phyloP scores from a whole-genome alignment of 805 yeast genomes.

The Saturnispora kantuleensis region DNA sequence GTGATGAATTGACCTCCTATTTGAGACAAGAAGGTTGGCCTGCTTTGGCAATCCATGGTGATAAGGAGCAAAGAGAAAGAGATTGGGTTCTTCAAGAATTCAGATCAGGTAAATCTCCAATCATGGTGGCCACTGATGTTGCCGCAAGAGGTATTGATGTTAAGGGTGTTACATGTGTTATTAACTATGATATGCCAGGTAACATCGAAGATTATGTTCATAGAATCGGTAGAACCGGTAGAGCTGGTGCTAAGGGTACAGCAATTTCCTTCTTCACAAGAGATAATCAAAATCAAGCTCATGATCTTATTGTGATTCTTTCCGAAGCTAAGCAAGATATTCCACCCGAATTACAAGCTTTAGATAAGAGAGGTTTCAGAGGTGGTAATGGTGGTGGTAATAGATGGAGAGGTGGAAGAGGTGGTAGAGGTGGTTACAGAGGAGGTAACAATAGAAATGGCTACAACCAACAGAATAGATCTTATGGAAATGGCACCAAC shows the following conservation, averaged over 20 bases:
- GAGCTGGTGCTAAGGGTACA: slow-evolving; percentile 95
- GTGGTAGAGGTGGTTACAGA: slow-evolving; percentile 40
- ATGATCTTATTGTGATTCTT: slow-evolving; percentile 80
- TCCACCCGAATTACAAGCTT: slow-evolving; percentile 69
- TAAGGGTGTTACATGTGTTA: slow-evolving; percentile 89
- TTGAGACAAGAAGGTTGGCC: slow-evolving; percentile 98
- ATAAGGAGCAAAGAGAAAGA: slow-evolving; percentile 94
- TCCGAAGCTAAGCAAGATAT: slow-evolving; percentile 91
- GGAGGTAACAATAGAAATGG: slow-evolving; percentile 29
- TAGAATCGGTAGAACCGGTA: slow-evolving; percentile 98
- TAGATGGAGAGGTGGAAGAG: slow-evolving; percentile 41
- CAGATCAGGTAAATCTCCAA: slow-evolving; percentile 84
- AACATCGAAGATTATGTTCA: slow-evolving; percentile 98
- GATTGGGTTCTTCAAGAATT: slow-evolving; percentile 97
- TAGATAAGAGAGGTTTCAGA: slow-evolving; percentile 60
- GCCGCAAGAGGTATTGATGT: slow-evolving; percentile 99
- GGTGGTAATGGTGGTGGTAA: slow-evolving; percentile 47
- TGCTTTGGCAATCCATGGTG: slow-evolving; percentile 98
- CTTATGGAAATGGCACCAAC: slow-evolving; percentile 32
- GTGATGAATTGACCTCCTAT: slow-evolving; percentile 88
- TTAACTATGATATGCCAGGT: slow-evolving; percentile 96
- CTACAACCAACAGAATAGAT: slow-evolving; percentile 17
- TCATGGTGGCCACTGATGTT: slow-evolving; percentile 99
- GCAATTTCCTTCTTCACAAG: slow-evolving; percentile 92
- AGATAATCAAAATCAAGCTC: slow-evolving; percentile 79